Evolutionary conservation across 1,139 yeast genomes (phyloP), one percentile per base, ranked within the genome.

Genomic region (Blastobotrys indianensis): DNA sequence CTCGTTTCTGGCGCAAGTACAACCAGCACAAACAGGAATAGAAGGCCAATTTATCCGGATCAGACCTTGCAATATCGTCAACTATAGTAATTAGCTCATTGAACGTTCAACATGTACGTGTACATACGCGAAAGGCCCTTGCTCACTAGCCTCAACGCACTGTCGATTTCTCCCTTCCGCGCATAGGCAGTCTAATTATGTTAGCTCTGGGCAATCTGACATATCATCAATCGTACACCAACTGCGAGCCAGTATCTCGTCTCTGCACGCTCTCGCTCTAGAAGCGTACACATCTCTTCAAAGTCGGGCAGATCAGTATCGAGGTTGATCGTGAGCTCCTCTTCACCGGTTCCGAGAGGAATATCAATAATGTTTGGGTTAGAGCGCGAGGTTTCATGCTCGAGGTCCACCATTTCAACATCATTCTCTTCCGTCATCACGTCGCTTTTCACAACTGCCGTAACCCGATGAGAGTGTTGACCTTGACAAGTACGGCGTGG

Each of bases 261-360:
- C 31, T 79, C 80, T 51, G 94, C 82, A 48, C 76, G 77, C 66
- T 88, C 97, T 52, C 85, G 86, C 51, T 83, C 82, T 54, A 92
- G 71, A 53, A 92, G 75, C 34, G 78, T 76, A 55, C 85, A 81
- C 55, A 92, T 73, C 60, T 92, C 97, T 45, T 79, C 75, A 4
- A 95, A 85, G 62, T 88, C 95, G 1, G 96, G 95, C 50, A 90
- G 71, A 61, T 90, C 97, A 74, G 74, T 65, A 79, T 65, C 72
- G 45, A 69, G 58, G 46, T 68, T 69, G 41, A 69, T 53, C 12
- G 72, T 65, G 37, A 69, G 69, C 8, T 42, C 48, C 20, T 48
- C 51, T 51, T 69, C 70, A 47, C 67, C 70, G 32, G 62, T 67
- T n/a, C 62, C 62, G 39, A 66, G 60, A 40, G 73, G 72, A 41